These are phyloP conservation scores for Fusarium marasasianum DNA, from an alignment of 2,329 filamentous ascomycete species.

Conservation along the genomic window DNA sequence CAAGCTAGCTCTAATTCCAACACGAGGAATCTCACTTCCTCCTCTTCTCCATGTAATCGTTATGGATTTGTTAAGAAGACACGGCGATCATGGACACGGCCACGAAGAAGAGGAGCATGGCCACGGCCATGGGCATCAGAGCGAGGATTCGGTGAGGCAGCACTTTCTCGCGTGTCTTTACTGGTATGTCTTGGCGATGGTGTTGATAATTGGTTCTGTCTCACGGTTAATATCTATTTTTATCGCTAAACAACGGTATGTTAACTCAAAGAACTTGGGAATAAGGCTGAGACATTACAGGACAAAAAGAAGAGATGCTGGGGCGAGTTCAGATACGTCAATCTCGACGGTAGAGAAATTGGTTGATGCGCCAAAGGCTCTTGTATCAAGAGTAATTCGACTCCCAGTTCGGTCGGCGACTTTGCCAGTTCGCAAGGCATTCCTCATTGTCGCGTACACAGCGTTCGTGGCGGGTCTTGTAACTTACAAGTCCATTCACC, in stretches of 20 bases:
- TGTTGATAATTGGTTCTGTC: constrained; percentile 23
- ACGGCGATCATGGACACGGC: constrained; percentile 33
- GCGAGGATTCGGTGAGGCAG: constrained; percentile 39
- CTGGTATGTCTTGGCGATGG: constrained; percentile 37
- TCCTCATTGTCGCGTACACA: constrained; percentile 27
- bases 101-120: constrained; percentile 30
- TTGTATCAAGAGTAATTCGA: background rate
- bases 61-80: constrained; percentile 35
- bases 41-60: background rate
- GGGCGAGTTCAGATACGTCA: constrained; percentile 18
- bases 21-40: constrained; percentile 3
- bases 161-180: constrained; percentile 40
- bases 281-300: constrained; percentile 3
- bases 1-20: constrained; percentile 13
- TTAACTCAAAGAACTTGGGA: background rate
- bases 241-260: constrained; percentile 40
- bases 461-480: constrained; percentile 35
- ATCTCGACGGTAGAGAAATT: constrained; percentile 27
- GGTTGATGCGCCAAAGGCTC: constrained; percentile 21
- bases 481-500: constrained; percentile 40
- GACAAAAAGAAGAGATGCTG: constrained; percentile 26
- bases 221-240: constrained; percentile 27
- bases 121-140: constrained; percentile 35
- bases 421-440: constrained; percentile 30
- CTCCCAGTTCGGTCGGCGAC: constrained; percentile 22